Conservation (phyloP, 2,329 filamentous ascomycete species). For the Alternaria dauci region DNA sequence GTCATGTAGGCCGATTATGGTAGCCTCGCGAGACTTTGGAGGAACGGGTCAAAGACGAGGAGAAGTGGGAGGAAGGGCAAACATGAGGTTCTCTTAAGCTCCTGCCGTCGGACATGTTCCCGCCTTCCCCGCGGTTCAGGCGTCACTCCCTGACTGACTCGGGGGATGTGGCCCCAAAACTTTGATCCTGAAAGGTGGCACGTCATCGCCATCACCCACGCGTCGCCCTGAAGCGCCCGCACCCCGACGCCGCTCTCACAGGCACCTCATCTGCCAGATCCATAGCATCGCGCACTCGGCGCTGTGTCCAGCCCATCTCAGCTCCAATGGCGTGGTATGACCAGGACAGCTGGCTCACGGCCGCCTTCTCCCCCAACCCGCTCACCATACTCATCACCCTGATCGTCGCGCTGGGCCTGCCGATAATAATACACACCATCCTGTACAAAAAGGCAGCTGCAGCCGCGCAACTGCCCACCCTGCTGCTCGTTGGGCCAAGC, state of each 20-base stretch:
- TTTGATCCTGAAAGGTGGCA: slow-evolving; percentile 28
- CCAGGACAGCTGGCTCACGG: slow-evolving; percentile 56
- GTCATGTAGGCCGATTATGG: no score
- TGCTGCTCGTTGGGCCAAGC: slow-evolving; percentile 82
- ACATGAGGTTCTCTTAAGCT: slow-evolving; percentile 46
- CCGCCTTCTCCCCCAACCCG: slow-evolving; percentile 55
- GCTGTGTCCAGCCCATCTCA: neutral
- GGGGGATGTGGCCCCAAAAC: slow-evolving; percentile 18
- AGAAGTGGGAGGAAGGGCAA: neutral
- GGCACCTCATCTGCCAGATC: neutral
- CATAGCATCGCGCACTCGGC: neutral
- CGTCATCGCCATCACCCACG: slow-evolving; percentile 27
- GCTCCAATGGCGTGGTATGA: slow-evolving; percentile 48
- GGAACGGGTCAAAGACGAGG: neutral
- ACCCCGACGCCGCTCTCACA: slow-evolving; percentile 4
- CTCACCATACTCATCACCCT: slow-evolving; percentile 71
- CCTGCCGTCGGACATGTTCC: slow-evolving; percentile 19
- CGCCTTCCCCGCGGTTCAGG: slow-evolving; percentile 26
- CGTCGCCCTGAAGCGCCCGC: slow-evolving; percentile 1
- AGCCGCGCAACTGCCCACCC: slow-evolving; percentile 71
- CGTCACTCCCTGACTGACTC: slow-evolving; percentile 5
- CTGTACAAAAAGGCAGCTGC: slow-evolving; percentile 74
- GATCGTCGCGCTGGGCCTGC: slow-evolving; percentile 74
- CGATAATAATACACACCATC: slow-evolving; percentile 78
- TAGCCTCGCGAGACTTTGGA: neutral